Evolutionary conservation across 257 asterid species (phyloP), one percentile per base, ranked within the genome.

Genomic region (Verbena officinalis): DNA sequence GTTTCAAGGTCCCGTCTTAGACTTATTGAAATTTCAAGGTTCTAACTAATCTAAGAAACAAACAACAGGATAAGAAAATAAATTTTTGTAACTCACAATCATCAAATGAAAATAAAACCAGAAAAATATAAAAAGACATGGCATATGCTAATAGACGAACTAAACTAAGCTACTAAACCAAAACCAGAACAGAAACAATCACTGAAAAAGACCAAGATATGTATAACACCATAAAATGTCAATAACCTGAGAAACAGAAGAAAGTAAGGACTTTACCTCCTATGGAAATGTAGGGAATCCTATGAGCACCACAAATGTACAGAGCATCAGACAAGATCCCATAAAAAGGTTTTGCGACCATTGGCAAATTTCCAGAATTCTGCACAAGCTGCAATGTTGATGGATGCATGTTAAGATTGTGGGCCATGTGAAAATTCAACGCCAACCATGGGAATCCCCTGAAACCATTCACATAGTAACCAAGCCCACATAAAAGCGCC

Each of bases 361-460:
- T 83, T 14, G 97, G 98, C 33, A 92, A 78, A 61, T 65, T 85
- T 20, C 80, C 95, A 65, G 55, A 70, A 21, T 75, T 76, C 89
- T 89, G 97, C 72, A 92, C 88, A 69, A 92, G 78, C 78, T 92
- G 98, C 80, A 92, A 58, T 12, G 75, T 70, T 3, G 97, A 82
- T 39, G 98, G 97, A 53, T 82, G 77, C 89, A 92, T 78, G 19
- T 70, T 74, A 9, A 92, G 81, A 78, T 69, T 71, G 59, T 78
- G 30, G 9, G 88, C 89, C 96, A 89, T 87, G 62, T 89, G 96
- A 22, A 81, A 87, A 52, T 89, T 92, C 45, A 92, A 77, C 1
- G 89, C 96, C 78, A 92, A 46, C 98, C 97, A 92, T 24, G 98
- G 96, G 69, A 86, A 87, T 9, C 97, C 91, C 78, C 98, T 81